phyloP scores from a whole-genome alignment of 1,139 yeast species.

The Pichia norvegensis region DNA sequence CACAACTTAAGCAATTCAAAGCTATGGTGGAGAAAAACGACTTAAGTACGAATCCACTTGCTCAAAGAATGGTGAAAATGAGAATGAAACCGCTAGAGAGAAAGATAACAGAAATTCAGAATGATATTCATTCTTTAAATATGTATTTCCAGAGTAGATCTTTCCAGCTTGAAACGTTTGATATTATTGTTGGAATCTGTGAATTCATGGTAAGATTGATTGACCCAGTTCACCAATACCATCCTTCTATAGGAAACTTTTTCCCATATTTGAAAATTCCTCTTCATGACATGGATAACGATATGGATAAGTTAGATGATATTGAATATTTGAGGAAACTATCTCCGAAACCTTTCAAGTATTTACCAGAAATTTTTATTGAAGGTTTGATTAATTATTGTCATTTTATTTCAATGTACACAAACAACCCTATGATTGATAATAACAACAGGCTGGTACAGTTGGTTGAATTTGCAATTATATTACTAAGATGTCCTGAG shows the following conservation, averaged over 20 bases:
- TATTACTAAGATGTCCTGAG: constrained; percentile 77
- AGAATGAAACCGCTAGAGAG: constrained; percentile 25
- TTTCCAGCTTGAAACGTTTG: constrained; percentile 61
- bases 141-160: constrained; percentile 51
- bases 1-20: constrained; percentile 43
- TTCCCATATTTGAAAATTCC: constrained; percentile 49
- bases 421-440: constrained; percentile 50
- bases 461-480: constrained; percentile 67
- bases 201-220: constrained; percentile 63
- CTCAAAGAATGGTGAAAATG: constrained; percentile 25
- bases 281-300: constrained; percentile 40
- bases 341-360: constrained; percentile 73
- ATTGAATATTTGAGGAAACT: constrained; percentile 56
- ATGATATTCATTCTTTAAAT: constrained; percentile 46
- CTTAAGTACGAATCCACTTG: constrained; percentile 26
- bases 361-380: constrained; percentile 75
- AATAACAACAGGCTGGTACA: constrained; percentile 43
- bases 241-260: constrained; percentile 37
- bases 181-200: constrained; percentile 68
- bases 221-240: constrained; percentile 57
- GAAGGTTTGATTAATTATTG: constrained; percentile 80
- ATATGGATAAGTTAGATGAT: constrained; percentile 59
- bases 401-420: constrained; percentile 53
- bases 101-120: constrained; percentile 30
- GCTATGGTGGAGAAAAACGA: constrained; percentile 24